A percentile compares a stretch with the other conserved stretches of the same genome.
Evolutionary conservation across 1,284 basidiomycete species (phyloP).

Genomic region (Boletus semigastroideus): DNA sequence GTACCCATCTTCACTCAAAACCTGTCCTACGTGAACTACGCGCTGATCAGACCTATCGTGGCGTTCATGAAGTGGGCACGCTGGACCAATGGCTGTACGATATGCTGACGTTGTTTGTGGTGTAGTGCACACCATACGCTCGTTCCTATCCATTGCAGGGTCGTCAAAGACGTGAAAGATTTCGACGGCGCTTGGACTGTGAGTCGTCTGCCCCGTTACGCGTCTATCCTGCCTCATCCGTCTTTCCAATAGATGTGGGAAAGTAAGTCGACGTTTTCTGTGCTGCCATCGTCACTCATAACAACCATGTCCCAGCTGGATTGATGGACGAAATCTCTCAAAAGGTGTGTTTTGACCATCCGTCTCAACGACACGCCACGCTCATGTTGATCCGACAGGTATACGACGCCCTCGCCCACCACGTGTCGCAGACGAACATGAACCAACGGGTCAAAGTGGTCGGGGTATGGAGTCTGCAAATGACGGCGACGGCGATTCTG

Average conservation of each 20-base stretch:
- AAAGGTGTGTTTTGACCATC: slow-evolving; percentile 46
- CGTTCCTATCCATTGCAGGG: slow-evolving; percentile 86
- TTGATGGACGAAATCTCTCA: slow-evolving; percentile 79
- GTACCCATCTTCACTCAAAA: slow-evolving; percentile 90
- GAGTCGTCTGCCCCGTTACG: slow-evolving; percentile 33
- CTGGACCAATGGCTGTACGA: background rate
- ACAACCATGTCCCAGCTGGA: slow-evolving; percentile 54
- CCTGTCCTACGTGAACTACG: slow-evolving; percentile 90
- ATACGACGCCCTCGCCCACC: slow-evolving; percentile 89
- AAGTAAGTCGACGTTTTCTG: slow-evolving; percentile 48
- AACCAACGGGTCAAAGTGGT: slow-evolving; percentile 86
- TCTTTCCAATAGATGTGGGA: slow-evolving; percentile 72
- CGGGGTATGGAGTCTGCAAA: slow-evolving; percentile 78
- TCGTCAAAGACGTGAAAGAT: slow-evolving; percentile 75
- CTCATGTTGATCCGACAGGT: slow-evolving; percentile 43
- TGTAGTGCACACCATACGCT: slow-evolving; percentile 85
- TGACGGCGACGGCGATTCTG: slow-evolving; percentile 67
- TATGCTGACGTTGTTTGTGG: slow-evolving; percentile 15
- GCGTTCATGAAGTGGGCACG: slow-evolving; percentile 94
- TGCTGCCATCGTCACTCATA: slow-evolving; percentile 15
- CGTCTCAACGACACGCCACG: background rate
- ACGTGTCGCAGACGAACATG: slow-evolving; percentile 86
- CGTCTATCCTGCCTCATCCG: slow-evolving; percentile 8
- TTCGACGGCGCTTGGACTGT: slow-evolving; percentile 93
- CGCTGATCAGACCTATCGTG: slow-evolving; percentile 95